phyloP scores from a whole-genome alignment of 495 filamentous ascomycete species.

The Aspergillus ellipticus region DNA sequence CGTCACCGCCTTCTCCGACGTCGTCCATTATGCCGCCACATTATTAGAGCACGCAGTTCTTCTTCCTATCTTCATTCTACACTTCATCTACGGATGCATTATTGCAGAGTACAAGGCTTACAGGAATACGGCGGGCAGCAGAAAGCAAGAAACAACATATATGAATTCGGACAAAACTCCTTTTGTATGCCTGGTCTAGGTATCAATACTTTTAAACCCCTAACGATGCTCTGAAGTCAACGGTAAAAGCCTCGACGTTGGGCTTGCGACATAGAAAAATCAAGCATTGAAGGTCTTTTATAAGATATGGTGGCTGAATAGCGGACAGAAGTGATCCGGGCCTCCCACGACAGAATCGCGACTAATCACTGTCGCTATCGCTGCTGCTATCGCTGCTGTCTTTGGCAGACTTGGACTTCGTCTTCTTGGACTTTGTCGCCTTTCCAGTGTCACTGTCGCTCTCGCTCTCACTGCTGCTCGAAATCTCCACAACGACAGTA shows the following conservation, averaged over 20 bases:
- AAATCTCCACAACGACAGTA: constrained; percentile 43
- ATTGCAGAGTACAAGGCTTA: too few species aligned
- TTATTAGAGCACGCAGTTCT: too few species aligned
- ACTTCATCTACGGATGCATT: background rate
- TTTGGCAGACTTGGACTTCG: constrained; percentile 1
- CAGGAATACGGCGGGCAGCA: background rate
- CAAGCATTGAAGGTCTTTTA: background rate
- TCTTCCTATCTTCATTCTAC: constrained; percentile 10
- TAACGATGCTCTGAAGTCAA: background rate
- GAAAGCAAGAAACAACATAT: background rate
- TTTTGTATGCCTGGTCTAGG: constrained; percentile 4
- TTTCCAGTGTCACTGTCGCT: constrained; percentile 24
- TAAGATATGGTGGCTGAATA: background rate
- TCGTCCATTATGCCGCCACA: background rate
- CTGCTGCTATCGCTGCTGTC: constrained; percentile 14
- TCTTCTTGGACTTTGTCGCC: constrained; percentile 1
- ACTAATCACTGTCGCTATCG: constrained; percentile 16
- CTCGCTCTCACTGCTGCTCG: constrained; percentile 44
- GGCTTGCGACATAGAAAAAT: background rate
- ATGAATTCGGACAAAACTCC: background rate
- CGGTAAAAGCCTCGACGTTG: background rate
- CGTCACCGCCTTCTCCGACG: constrained; percentile 21
- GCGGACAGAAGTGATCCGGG: background rate
- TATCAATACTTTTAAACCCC: constrained; percentile 5
- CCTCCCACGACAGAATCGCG: constrained; percentile 13